phyloP scores from a whole-genome alignment of 495 filamentous ascomycete species.

The Aspergillus incahuasiensis region DNA sequence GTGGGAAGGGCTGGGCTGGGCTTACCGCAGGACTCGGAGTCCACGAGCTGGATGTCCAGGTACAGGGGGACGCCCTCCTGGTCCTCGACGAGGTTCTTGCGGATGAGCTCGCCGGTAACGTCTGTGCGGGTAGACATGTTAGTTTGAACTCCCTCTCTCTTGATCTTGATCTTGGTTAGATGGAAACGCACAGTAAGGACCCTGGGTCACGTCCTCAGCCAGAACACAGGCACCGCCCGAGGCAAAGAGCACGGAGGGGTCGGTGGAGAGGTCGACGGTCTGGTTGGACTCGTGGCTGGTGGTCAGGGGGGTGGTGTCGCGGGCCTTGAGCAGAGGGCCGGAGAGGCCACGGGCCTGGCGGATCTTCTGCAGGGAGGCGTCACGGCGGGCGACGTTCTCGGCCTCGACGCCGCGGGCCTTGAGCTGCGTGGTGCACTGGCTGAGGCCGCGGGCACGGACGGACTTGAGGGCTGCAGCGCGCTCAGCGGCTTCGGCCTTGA shows the following conservation, averaged over 20 bases:
- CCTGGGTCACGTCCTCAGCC: constrained; percentile 52
- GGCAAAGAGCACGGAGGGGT: constrained; percentile 46
- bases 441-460: constrained; percentile 35
- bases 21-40: constrained; percentile 48
- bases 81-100: constrained; percentile 51
- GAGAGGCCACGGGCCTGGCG: constrained; percentile 23
- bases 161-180: neutral
- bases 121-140: constrained; percentile 14
- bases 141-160: no score
- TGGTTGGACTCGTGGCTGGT: constrained; percentile 19
- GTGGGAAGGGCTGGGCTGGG: no score
- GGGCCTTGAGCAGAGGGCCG: constrained; percentile 13
- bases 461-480: constrained; percentile 38
- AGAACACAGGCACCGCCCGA: constrained; percentile 53
- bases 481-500: constrained; percentile 41
- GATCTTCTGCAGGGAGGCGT: constrained; percentile 26
- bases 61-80: constrained; percentile 52
- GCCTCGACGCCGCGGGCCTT: constrained; percentile 45
- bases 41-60: constrained; percentile 58
- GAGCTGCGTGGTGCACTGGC: constrained; percentile 46
- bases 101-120: constrained; percentile 49
- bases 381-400: constrained; percentile 42
- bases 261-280: constrained; percentile 44
- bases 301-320: constrained; percentile 13
- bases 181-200: constrained; percentile 42